Conservation (phyloP, 2,329 filamentous ascomycete species). For the Fusarium nanum region DNA sequence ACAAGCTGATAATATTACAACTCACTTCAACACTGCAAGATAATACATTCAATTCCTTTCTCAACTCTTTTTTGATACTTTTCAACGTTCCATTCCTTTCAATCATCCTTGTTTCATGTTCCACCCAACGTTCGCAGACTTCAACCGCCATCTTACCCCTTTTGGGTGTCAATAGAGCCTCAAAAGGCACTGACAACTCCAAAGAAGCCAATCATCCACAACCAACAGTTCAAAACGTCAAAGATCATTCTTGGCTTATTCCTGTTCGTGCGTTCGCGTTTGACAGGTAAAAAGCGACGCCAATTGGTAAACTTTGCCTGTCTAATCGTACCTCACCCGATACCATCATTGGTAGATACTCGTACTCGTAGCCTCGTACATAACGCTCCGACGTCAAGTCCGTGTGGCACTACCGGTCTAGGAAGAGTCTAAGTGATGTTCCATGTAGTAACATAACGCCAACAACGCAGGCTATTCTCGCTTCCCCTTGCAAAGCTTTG, state of each 20-base stretch:
- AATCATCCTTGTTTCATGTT: constrained; percentile 7
- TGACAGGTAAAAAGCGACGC: constrained; percentile 11
- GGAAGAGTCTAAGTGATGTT: background rate
- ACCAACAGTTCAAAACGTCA: background rate
- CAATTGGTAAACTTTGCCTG: background rate
- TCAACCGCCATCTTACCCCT: constrained; percentile 30
- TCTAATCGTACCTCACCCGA: background rate
- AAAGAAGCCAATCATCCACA: constrained; percentile 16
- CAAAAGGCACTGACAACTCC: constrained; percentile 33
- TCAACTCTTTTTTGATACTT: background rate
- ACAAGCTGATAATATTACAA: background rate
- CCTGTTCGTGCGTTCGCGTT: constrained; percentile 14
- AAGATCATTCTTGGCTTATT: background rate
- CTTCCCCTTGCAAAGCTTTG: constrained; percentile 5
- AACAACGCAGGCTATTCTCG: constrained; percentile 11
- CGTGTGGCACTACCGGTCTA: background rate
- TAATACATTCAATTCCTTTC: background rate
- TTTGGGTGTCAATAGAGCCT: constrained; percentile 46
- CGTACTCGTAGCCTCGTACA: background rate
- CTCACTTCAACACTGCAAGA: background rate
- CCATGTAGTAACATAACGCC: background rate
- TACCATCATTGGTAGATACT: background rate
- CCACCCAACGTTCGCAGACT: constrained; percentile 4
- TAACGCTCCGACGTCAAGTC: background rate
- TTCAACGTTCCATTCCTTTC: background rate